Evolutionary conservation across 345 rosid genomes (phyloP), one percentile per base, ranked within the genome.

Genomic region (Kandelia obovata): DNA sequence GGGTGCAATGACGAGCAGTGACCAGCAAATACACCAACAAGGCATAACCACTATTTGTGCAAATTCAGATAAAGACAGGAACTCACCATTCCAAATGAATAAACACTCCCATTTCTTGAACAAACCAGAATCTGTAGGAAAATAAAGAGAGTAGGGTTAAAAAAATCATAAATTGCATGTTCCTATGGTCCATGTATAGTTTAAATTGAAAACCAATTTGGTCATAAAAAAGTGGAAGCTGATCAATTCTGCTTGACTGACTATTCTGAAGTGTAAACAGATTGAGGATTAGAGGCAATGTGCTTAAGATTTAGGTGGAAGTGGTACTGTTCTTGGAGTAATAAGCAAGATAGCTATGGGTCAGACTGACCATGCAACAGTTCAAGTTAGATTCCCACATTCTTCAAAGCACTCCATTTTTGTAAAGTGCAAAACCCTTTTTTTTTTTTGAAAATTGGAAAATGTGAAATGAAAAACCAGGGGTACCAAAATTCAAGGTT

Each of bases 81-180:
- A 21, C 69, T 70, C 82, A 94, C 97, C 89, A 72, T 73, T 58
- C 88, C 85, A 59, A 92, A 80, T 23, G 96, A 87, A 73, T 87
- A 87, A 20, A 95, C 73, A 69, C 83, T 85, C 82, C 97, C 97
- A 74, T 83, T 87, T 75, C 94, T 90, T 63, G 92, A 90, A 74
- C 96, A 88, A 71, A 95, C 58, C n/a, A 95, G 84, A 71, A 86
- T 86, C 99, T 95, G 77, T 58, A 78, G 61, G 15, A 75, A 69
- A 61, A 59, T 17, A 73, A 68, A 28, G 46, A 59, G 23, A 47
- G 56, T n/a, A 68, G n/a, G 9, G 28, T 20, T 11, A 62, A 20
- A 30, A n/a, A 37, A 20, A 37, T 55, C 68, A 71, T 58, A 17
- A 64, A 58, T 32, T 13, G 17, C 21, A 51, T 52, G 26, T 23